phyloP scores from a whole-genome alignment of 1,139 yeast genomes.

The Barnettozyma hawaiiensis region DNA sequence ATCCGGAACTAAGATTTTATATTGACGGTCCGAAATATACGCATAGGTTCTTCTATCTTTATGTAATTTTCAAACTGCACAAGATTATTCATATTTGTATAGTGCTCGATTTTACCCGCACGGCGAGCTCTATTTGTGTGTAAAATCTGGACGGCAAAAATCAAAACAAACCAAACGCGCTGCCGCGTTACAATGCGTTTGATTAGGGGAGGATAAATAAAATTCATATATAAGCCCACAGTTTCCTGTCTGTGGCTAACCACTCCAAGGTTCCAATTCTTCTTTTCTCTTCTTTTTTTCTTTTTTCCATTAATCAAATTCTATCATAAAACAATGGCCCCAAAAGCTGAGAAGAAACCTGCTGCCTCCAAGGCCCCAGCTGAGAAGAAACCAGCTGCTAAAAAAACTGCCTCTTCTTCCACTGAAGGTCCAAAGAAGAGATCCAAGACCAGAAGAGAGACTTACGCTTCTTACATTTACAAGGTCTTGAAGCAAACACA shows the following conservation, averaged over 20 bases:
- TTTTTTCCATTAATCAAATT: slow-evolving; percentile 4
- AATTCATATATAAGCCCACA: slow-evolving; percentile 11
- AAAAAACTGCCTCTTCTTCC: slow-evolving; percentile 78
- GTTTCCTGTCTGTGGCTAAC: slow-evolving; percentile 8
- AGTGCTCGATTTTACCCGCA: slow-evolving; percentile 3
- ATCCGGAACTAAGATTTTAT: background rate
- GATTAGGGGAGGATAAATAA: too few species aligned
- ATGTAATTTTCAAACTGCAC: slow-evolving; percentile 1
- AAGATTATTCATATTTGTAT: background rate
- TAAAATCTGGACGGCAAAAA: slow-evolving; percentile 2
- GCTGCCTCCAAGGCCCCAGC: slow-evolving; percentile 99
- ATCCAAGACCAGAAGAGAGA: slow-evolving; percentile 97
- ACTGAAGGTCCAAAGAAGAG: slow-evolving; percentile 90
- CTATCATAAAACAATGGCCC: slow-evolving; percentile 64
- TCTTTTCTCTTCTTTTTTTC: slow-evolving; percentile 5
- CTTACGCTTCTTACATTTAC: slow-evolving; percentile 98
- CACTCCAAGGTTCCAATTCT: background rate
- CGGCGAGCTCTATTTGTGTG: background rate
- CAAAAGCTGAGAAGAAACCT: slow-evolving; percentile 98
- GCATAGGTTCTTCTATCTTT: background rate
- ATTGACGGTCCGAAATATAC: background rate
- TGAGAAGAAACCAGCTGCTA: slow-evolving; percentile 79
- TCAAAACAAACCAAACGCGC: slow-evolving; percentile 2
- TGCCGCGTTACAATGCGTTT: too few species aligned
- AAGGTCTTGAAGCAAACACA: slow-evolving; percentile 98